Percentiles rank a stretch among this genome's conserved stretches.
phyloP scores from a whole-genome alignment of 805 yeast species.

The Danielozyma ontarioensis region DNA sequence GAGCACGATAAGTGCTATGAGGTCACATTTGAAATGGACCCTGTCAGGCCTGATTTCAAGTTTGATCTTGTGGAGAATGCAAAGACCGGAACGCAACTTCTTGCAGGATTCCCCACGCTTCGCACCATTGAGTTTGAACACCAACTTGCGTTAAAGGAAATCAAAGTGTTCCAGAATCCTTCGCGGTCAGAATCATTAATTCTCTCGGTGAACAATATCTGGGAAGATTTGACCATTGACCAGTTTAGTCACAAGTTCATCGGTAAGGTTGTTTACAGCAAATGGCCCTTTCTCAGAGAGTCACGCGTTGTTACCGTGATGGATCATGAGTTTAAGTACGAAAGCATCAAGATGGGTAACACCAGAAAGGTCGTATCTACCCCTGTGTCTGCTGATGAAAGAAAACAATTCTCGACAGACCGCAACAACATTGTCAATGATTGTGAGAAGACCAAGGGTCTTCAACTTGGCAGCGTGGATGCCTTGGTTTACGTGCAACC shows the following conservation, averaged over 20 bases:
- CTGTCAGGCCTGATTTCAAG: constrained; percentile 36
- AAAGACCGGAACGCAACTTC: constrained; percentile 57
- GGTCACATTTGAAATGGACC: constrained; percentile 47
- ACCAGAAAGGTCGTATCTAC: constrained; percentile 23
- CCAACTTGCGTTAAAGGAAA: constrained; percentile 54
- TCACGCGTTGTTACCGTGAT: constrained; percentile 61
- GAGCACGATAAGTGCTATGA: constrained; percentile 77
- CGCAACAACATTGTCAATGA: constrained; percentile 33
- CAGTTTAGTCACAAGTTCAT: constrained; percentile 62
- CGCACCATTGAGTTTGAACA: constrained; percentile 58
- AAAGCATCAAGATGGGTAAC: constrained; percentile 25
- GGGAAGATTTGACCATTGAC: constrained; percentile 51
- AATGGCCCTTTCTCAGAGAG: constrained; percentile 91
- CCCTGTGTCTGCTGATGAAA: constrained; percentile 44
- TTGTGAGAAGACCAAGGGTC: constrained; percentile 56
- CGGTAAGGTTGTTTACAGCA: constrained; percentile 61
- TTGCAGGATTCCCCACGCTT: constrained; percentile 90
- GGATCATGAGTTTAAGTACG: constrained; percentile 51
- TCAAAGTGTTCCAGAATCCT: constrained; percentile 78
- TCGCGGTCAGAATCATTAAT: constrained; percentile 79
- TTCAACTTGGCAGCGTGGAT: constrained; percentile 46
- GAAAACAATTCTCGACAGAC: constrained; percentile 40
- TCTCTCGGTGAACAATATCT: constrained; percentile 51
- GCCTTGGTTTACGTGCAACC: constrained; percentile 67
- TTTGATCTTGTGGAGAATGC: constrained; percentile 66